Conservation (phyloP, 176 grass and related monocot species). For the Thalia dealbata region DNA sequence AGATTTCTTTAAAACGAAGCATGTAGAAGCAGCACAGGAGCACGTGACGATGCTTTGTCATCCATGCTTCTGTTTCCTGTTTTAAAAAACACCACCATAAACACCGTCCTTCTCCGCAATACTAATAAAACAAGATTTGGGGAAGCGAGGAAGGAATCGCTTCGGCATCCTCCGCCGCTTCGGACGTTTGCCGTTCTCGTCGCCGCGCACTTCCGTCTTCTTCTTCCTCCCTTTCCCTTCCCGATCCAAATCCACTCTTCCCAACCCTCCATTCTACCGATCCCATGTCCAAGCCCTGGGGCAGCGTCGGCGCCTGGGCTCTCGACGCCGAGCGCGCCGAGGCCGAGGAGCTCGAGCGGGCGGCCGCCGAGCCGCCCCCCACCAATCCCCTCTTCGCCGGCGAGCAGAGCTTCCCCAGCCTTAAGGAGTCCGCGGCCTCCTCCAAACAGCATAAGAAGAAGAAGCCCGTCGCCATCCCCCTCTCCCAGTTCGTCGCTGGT, state of each 20-base stretch:
- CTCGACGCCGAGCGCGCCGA: conserved; percentile 23
- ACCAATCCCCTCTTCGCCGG: background rate
- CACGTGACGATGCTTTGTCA: no score
- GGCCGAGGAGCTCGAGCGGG: conserved; percentile 4
- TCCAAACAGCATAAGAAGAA: conserved; percentile 24
- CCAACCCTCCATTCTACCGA: background rate
- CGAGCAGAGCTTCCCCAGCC: background rate
- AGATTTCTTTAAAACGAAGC: no score
- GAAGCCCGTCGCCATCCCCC: conserved; percentile 22
- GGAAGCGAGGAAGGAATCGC: no score
- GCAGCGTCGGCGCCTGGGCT: conserved; percentile 15
- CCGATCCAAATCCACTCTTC: background rate
- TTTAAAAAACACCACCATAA: no score
- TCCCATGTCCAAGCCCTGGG: conserved; percentile 19
- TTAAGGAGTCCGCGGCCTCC: conserved; percentile 13
- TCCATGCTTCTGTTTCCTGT: no score
- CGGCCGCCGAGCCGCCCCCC: background rate
- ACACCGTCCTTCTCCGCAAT: no score
- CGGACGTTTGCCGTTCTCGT: background rate
- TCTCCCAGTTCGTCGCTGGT: conserved; percentile 19
- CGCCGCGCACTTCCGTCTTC: background rate
- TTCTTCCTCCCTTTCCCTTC: background rate
- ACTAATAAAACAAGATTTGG: background rate
- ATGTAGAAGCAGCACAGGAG: no score
- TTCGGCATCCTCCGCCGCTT: background rate